Base-by-base conservation (phyloP, 163 green algal genomes). In the Volvox carteri region DNA sequence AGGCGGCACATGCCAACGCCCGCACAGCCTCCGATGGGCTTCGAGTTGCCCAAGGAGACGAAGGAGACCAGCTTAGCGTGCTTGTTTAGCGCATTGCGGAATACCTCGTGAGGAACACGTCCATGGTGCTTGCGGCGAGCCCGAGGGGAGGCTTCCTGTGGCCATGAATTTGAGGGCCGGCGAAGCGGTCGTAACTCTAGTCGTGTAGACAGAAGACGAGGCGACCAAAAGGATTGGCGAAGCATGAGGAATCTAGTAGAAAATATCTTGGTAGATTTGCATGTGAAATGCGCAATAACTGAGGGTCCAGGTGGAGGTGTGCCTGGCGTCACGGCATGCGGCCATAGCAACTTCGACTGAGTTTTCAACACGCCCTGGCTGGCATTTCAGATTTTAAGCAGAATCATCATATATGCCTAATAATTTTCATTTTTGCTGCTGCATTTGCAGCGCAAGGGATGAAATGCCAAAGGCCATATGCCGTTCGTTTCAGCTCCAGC, bases 1-100 rank as follows among this genome's bases (percentile, higher is more conserved):
- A 84, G 48, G 2, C 75, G 75, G 48, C 48, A n/a, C 75, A 84
- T 84, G 46, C 75, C 75, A 7, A 70, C 48, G 75, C 48, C 48
- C 5, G 35, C 6, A n/a, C 16, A 30, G 39, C 18, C 16, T 14
- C 14, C 12, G 18, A 52, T 54, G 21, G 70, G 37, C 25, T 52
- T 78, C 12, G 39, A 4, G 39, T 54, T 78, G 41, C 70, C 70
- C 1, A 52, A 12, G 39, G 70, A 41, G 39, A 78, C 70, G 70
- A 58, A 78, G 28, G 70, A 56, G 16, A 58, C 56, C 39, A 58
- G 56, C 37, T 78, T 78, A 5, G 41, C 21, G 41, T 78, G 70
- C 11, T 78, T 78, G 1, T 78, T 39, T 18, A 52, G 70, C 7
- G 70, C 70, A 19, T 33, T 54, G 3, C 70, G 70, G 33, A 78